phyloP scores from a whole-genome alignment of 2,329 filamentous ascomycete species.

The Didymella sp. region DNA sequence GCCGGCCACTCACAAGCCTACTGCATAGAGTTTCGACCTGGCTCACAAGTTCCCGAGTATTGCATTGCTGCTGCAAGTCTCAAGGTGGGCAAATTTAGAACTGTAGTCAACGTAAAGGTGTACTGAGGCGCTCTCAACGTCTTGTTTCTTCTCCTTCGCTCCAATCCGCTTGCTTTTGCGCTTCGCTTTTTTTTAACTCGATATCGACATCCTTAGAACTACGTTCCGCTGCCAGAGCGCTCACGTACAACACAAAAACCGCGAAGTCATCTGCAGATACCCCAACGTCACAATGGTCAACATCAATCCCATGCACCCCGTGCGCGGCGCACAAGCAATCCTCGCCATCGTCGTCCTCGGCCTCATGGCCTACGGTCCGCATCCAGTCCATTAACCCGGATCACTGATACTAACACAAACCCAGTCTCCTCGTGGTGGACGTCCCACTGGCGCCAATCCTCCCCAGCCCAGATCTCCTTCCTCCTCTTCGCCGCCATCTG shows the following conservation, averaged over 20 bases:
- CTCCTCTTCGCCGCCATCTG: constrained; percentile 80
- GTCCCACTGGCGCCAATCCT: constrained; percentile 58
- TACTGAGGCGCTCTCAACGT: constrained; percentile 11
- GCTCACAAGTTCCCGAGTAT: constrained; percentile 24
- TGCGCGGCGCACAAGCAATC: constrained; percentile 71
- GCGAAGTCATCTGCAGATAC: neutral
- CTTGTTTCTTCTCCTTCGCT: neutral
- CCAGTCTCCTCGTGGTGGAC: constrained; percentile 65
- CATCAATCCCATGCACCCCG: constrained; percentile 64
- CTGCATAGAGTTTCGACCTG: constrained; percentile 15
- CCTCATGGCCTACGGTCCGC: constrained; percentile 72
- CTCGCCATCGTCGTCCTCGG: constrained; percentile 78
- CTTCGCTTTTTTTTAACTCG: neutral
- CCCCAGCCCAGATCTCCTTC: constrained; percentile 71
- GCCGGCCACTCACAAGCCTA: constrained; percentile 16
- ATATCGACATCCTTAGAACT: neutral
- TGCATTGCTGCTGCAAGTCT: constrained; percentile 23
- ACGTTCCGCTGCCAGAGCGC: neutral
- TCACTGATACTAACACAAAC: constrained; percentile 2
- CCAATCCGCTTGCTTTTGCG: neutral
- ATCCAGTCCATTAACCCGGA: neutral
- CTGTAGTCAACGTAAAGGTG: constrained; percentile 5
- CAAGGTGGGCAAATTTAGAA: constrained; percentile 12
- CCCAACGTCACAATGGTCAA: constrained; percentile 5
- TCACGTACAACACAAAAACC: neutral